Evolutionary conservation across 2,329 filamentous ascomycete species (phyloP).

Genomic region (Corniculantispora saksenae): DNA sequence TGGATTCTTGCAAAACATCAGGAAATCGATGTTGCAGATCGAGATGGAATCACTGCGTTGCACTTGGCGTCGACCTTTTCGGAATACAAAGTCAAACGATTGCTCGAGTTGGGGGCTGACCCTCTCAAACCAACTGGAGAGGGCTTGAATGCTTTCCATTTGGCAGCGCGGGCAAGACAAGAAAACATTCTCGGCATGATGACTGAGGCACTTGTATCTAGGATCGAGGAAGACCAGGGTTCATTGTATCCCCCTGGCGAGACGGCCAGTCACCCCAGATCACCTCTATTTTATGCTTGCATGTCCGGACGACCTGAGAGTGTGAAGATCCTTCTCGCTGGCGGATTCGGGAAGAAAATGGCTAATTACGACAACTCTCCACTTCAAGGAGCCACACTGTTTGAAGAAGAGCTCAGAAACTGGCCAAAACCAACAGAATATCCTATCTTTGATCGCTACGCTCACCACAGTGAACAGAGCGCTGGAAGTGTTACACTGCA

Average conservation of each 20-base stretch:
- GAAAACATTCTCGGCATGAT: slow-evolving; percentile 37
- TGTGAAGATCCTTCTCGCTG: slow-evolving; percentile 29
- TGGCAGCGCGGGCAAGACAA: slow-evolving; percentile 37
- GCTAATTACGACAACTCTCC: too few relatives aligned
- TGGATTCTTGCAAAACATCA: background rate
- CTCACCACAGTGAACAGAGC: too few relatives aligned
- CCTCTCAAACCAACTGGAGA: slow-evolving; percentile 31
- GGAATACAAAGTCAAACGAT: slow-evolving; percentile 18
- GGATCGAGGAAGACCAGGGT: too few relatives aligned
- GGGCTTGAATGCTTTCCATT: slow-evolving; percentile 40
- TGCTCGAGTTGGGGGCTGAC: slow-evolving; percentile 41
- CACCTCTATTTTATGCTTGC: slow-evolving; percentile 32
- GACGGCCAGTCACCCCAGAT: too few relatives aligned
- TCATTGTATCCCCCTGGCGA: too few relatives aligned
- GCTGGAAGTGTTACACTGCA: too few relatives aligned
- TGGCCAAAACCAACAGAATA: too few relatives aligned
- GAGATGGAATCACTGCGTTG: slow-evolving; percentile 1
- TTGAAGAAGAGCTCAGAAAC: too few relatives aligned
- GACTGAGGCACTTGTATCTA: slow-evolving; percentile 23
- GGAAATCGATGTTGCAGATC: background rate
- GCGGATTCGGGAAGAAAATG: slow-evolving; percentile 24
- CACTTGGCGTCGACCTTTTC: slow-evolving; percentile 5
- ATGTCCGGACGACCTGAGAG: slow-evolving; percentile 29
- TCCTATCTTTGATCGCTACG: too few relatives aligned
- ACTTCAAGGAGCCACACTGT: too few relatives aligned